Conservation (phyloP, 2,329 filamentous ascomycete genomes). For the Alternaria postmessia region DNA sequence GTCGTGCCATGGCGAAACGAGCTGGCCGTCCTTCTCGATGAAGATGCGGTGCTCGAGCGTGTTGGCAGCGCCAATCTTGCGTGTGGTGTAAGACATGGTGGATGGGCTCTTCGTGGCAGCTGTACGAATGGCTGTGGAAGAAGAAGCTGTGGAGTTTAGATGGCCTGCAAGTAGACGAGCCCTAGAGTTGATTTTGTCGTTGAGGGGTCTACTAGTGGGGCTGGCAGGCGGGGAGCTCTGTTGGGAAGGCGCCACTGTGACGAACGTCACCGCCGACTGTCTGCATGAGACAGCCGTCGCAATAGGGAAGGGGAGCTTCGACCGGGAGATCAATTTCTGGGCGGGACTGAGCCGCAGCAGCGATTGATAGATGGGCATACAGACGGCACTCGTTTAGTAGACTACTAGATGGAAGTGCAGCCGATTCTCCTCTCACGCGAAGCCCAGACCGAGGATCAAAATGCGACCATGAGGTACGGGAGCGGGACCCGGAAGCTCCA, state of each 20-base stretch:
- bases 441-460: constrained; percentile 39
- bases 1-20: constrained; percentile 96
- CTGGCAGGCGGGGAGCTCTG: constrained; percentile 41
- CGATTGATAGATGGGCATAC: constrained; percentile 34
- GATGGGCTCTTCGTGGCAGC: constrained; percentile 23
- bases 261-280: constrained; percentile 47
- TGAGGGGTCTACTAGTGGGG: constrained; percentile 49
- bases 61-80: constrained; percentile 89
- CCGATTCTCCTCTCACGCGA: constrained; percentile 22
- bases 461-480: constrained; percentile 8
- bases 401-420: constrained; percentile 27
- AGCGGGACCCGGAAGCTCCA: constrained; percentile 13
- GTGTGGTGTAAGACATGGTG: constrained; percentile 74
- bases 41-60: constrained; percentile 97
- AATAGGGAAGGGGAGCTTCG: constrained; percentile 30
- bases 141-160: constrained; percentile 43
- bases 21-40: constrained; percentile 96
- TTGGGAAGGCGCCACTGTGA: constrained; percentile 51
- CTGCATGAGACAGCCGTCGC: constrained; percentile 44
- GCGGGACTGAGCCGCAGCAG: constrained; percentile 36
- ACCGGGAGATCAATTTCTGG: constrained; percentile 25
- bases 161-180: constrained; percentile 52
- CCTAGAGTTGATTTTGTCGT: constrained; percentile 52
- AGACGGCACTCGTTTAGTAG: constrained; percentile 24
- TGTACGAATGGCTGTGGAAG: constrained; percentile 24